These are phyloP conservation scores for Lentinula detonsa DNA, from an alignment of 768 basidiomycete species.

Conservation along the genomic window DNA sequence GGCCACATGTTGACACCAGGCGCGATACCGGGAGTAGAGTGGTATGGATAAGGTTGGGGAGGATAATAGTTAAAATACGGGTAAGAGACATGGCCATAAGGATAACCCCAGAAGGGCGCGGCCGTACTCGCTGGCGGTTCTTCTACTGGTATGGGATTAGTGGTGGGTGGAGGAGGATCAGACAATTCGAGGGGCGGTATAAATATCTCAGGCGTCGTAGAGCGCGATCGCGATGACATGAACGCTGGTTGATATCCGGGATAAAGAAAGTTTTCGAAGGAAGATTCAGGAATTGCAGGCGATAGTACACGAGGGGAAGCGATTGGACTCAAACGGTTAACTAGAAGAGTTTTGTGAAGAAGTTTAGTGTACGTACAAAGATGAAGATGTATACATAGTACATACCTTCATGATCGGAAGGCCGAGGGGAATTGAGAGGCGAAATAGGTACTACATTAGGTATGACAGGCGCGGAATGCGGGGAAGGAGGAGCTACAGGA, in stretches of 20 bases:
- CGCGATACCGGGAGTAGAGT: not conserved
- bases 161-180: not conserved
- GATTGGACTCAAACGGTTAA: not conserved
- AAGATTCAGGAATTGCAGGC: not conserved
- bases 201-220: constrained; percentile 1
- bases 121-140: not conserved
- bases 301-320: not conserved
- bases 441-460: not conserved
- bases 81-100: not conserved
- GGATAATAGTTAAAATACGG: constrained; percentile 1
- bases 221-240: not conserved
- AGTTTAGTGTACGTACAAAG: not conserved
- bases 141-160: constrained; percentile 2
- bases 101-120: not conserved
- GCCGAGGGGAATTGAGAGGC: not conserved
- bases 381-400: not conserved
- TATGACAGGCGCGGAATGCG: not conserved
- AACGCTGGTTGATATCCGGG: not conserved
- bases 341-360: not conserved
- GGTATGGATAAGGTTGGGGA: not conserved
- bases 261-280: not conserved
- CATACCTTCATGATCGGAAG: not conserved
- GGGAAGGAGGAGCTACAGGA: not conserved
- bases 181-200: not conserved
- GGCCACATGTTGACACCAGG: not conserved